Evolutionary conservation across 2,329 filamentous ascomycete species (phyloP).

Genomic region (Beauveria rudraprayagi): DNA sequence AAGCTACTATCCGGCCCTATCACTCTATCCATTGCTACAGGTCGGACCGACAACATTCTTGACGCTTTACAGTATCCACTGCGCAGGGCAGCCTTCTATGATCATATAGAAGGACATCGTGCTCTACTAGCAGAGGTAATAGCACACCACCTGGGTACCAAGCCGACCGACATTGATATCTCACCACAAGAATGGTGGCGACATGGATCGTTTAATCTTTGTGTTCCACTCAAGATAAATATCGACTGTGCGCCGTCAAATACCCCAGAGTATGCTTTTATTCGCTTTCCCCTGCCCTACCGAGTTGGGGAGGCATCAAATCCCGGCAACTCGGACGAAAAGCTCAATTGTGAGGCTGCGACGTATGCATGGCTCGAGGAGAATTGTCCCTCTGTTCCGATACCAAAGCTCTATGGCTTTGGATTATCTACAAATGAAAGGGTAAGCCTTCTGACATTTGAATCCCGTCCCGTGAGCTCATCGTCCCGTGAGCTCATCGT

Average conservation of each 20-base stretch:
- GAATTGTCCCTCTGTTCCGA: conserved; percentile 28
- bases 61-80: conserved; percentile 11
- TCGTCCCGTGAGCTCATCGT: too few species aligned
- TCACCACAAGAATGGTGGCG: conserved; percentile 14
- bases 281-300: conserved; percentile 26
- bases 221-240: conserved; percentile 21
- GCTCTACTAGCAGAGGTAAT: not conserved
- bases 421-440: conserved; percentile 8
- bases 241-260: not conserved
- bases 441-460: not conserved
- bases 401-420: conserved; percentile 20
- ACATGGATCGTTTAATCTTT: conserved; percentile 29
- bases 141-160: not conserved
- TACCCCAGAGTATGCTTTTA: not conserved
- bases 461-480: too few species aligned
- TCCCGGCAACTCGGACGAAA: conserved; percentile 32
- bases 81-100: conserved; percentile 12
- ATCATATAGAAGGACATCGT: conserved; percentile 8
- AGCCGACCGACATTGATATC: conserved; percentile 5
- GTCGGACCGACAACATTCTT: conserved; percentile 10
- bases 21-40: conserved; percentile 11
- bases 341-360: conserved; percentile 20
- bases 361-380: conserved; percentile 26
- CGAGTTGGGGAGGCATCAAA: conserved; percentile 28
- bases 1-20: not conserved